Conservation (phyloP, 2,329 filamentous ascomycete species). For the Calonectria crousiana region DNA sequence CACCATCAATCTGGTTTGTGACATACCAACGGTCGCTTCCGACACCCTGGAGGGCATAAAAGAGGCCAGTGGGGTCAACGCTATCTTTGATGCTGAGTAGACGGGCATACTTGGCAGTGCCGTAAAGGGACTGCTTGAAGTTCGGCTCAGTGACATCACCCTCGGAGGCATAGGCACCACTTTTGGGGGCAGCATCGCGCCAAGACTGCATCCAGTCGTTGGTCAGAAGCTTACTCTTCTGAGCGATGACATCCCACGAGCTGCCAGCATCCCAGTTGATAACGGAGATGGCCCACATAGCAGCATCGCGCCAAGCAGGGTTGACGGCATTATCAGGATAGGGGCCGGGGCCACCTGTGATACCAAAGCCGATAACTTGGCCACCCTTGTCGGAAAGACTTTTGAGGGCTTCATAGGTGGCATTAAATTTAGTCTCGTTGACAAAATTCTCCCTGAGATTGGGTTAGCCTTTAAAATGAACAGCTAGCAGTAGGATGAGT, state of each 20-base stretch:
- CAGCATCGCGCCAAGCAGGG: slow-evolving; percentile 61
- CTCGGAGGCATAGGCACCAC: slow-evolving; percentile 39
- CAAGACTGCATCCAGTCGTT: slow-evolving; percentile 44
- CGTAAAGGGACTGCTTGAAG: slow-evolving; percentile 39
- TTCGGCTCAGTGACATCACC: slow-evolving; percentile 37
- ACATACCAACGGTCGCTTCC: slow-evolving; percentile 40
- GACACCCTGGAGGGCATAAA: slow-evolving; percentile 36
- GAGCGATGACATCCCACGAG: slow-evolving; percentile 22
- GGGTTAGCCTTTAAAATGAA: not conserved
- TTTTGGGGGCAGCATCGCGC: slow-evolving; percentile 33
- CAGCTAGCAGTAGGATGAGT: too few species aligned
- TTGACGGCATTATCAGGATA: slow-evolving; percentile 58
- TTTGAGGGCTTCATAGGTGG: slow-evolving; percentile 52
- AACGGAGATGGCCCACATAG: slow-evolving; percentile 52
- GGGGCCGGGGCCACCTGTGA: slow-evolving; percentile 46
- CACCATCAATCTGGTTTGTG: slow-evolving; percentile 32
- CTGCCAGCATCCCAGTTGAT: slow-evolving; percentile 45
- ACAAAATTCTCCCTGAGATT: slow-evolving; percentile 31
- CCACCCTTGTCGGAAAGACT: slow-evolving; percentile 55
- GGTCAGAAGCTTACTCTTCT: slow-evolving; percentile 35
- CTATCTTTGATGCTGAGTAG: slow-evolving; percentile 35
- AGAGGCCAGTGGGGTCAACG: slow-evolving; percentile 35
- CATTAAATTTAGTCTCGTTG: slow-evolving; percentile 43
- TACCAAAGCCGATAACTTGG: slow-evolving; percentile 55
- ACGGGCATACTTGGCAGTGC: slow-evolving; percentile 32